Conservation (phyloP, 768 basidiomycete species). For the Russula griseocarnosa region DNA sequence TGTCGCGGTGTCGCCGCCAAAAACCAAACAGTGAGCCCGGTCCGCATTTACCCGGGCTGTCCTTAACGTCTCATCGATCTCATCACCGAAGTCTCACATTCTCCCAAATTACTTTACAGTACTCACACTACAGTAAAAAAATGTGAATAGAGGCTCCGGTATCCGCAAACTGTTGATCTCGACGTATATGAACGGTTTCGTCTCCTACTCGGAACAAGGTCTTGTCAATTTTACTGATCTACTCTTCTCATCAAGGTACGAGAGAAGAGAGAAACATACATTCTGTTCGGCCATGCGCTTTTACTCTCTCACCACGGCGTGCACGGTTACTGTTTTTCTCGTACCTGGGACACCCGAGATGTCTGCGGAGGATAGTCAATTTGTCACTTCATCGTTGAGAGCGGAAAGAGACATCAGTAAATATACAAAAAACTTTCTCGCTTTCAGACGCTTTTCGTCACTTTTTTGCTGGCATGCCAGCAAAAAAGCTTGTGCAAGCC, state of each 20-base stretch:
- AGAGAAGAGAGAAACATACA: conserved; percentile 44
- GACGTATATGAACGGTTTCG: conserved; percentile 90
- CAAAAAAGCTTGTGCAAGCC: no score
- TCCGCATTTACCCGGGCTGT: no score
- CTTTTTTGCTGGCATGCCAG: no score
- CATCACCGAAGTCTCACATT: no score
- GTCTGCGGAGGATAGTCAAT: conserved; percentile 46
- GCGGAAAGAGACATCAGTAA: no score
- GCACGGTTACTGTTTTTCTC: conserved; percentile 97
- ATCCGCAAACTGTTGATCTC: conserved; percentile 96
- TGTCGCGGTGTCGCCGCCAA: neutral
- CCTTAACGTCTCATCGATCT: no score
- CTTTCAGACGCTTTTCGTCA: no score
- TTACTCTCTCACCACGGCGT: conserved; percentile 84
- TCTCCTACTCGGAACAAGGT: conserved; percentile 55
- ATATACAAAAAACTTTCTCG: no score
- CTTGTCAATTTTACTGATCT: neutral
- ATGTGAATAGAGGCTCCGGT: no score
- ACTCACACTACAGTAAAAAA: no score
- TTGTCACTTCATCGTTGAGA: neutral
- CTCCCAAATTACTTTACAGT: no score
- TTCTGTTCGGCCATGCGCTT: conserved; percentile 82
- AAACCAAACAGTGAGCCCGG: no score
- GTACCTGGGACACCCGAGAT: conserved; percentile 99
- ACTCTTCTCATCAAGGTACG: neutral